Percentiles rank a stretch among this genome's conserved stretches.
These are phyloP conservation scores for Skeletonema costatum DNA, from an alignment of 108 stramenopile species.

Conservation along the genomic window DNA sequence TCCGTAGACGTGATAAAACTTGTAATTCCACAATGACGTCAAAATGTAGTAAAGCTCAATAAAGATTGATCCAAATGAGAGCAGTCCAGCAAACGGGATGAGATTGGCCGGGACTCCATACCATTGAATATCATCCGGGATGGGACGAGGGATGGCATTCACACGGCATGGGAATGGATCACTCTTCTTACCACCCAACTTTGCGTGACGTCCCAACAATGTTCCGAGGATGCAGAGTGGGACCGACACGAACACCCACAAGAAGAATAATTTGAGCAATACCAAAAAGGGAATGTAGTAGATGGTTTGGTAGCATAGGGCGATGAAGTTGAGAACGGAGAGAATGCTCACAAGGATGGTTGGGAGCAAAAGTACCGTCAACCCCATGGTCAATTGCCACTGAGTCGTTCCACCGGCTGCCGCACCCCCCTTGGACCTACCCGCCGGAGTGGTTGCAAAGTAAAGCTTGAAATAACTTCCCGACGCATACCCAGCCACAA, in stretches of 20 bases:
- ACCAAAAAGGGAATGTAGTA: slow-evolving; percentile 90
- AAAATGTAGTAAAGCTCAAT: slow-evolving; percentile 98
- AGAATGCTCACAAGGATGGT: slow-evolving; percentile 67
- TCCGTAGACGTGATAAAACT: slow-evolving; percentile 99
- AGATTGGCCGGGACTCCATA: slow-evolving; percentile 90
- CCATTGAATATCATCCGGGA: slow-evolving; percentile 93
- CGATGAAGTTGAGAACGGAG: slow-evolving; percentile 79
- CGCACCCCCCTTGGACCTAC: slow-evolving; percentile 32
- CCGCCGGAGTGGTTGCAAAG: slow-evolving; percentile 71
- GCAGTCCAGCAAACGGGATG: slow-evolving; percentile 87
- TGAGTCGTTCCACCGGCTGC: slow-evolving; percentile 39
- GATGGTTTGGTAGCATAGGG: slow-evolving; percentile 88
- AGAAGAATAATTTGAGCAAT: slow-evolving; percentile 88
- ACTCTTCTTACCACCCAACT: slow-evolving; percentile 47
- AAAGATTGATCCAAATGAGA: slow-evolving; percentile 97
- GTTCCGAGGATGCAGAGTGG: slow-evolving; percentile 95
- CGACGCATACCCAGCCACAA: slow-evolving; percentile 89
- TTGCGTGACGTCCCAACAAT: slow-evolving; percentile 91
- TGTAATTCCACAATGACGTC: slow-evolving; percentile 96
- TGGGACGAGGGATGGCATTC: slow-evolving; percentile 96
- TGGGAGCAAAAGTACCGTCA: slow-evolving; percentile 92
- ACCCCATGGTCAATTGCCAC: slow-evolving; percentile 89
- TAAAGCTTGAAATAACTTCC: slow-evolving; percentile 94
- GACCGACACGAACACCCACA: slow-evolving; percentile 94
- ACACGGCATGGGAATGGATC: slow-evolving; percentile 95